Percentiles rank a stretch among this genome's conserved stretches.
These are phyloP conservation scores for Apiotrichum gracile DNA, from an alignment of 1,284 basidiomycete genomes.

Conservation along the genomic window DNA sequence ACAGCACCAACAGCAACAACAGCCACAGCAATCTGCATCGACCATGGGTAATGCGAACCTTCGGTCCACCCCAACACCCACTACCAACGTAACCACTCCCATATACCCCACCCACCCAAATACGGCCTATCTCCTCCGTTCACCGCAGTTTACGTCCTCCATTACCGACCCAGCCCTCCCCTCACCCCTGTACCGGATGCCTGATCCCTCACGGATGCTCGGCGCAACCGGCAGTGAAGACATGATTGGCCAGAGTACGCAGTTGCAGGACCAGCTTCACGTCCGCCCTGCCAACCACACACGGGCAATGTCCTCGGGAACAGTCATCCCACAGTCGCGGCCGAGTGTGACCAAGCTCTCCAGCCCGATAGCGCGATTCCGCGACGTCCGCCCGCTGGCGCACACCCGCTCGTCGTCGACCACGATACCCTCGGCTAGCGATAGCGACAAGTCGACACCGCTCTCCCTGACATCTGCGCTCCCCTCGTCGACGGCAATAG, in stretches of 20 bases:
- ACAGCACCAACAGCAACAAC: constrained; percentile 5
- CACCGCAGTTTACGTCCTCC: constrained; percentile 9
- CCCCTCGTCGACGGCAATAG: not conserved
- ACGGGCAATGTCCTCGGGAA: not conserved
- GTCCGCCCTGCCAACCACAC: not conserved
- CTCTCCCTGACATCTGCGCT: not conserved
- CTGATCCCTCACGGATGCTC: constrained; percentile 1
- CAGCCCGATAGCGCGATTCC: not conserved
- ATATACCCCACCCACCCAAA: not conserved
- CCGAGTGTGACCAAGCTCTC: not conserved
- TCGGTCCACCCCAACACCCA: not conserved
- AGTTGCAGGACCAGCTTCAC: not conserved
- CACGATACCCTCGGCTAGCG: too few relatives aligned
- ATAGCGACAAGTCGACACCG: not conserved
- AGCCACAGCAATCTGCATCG: constrained; percentile 3
- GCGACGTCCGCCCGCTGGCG: not conserved
- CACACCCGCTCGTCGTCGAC: not conserved
- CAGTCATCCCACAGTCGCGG: not conserved
- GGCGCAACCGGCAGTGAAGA: not conserved
- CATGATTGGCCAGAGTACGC: not conserved
- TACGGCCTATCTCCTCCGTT: not conserved
- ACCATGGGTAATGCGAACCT: not conserved
- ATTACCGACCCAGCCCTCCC: constrained; percentile 11
- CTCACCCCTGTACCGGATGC: constrained; percentile 9
- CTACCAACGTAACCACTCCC: not conserved